Percentiles rank a stretch among this genome's conserved stretches.
Conservation (phyloP, 1,284 basidiomycete genomes). For the Entoloma clypeatum region DNA sequence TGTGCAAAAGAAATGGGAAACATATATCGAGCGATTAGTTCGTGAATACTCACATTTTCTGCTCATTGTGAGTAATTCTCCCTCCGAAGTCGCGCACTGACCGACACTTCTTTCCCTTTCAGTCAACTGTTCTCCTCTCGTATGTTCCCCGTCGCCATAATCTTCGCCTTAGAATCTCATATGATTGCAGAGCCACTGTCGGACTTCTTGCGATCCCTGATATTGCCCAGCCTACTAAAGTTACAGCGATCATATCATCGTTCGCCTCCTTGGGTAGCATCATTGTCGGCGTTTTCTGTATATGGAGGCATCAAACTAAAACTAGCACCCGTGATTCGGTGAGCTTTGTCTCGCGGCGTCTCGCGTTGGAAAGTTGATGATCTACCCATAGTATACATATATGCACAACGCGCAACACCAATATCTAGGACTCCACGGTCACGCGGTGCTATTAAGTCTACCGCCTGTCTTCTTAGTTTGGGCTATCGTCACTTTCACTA, state of each 20-base stretch:
- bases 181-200: constrained; percentile 41
- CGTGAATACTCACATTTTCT: constrained; percentile 53
- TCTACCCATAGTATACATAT: constrained; percentile 41
- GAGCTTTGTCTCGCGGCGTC: constrained; percentile 14
- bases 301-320: constrained; percentile 53
- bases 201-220: constrained; percentile 44
- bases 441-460: constrained; percentile 49
- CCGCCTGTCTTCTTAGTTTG: constrained; percentile 53
- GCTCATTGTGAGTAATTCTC: constrained; percentile 39
- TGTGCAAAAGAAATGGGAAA: constrained; percentile 46
- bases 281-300: constrained; percentile 51
- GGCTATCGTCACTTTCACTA: constrained; percentile 47
- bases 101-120: constrained; percentile 4
- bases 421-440: constrained; percentile 42
- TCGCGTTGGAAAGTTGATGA: not conserved
- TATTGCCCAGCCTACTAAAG: constrained; percentile 36
- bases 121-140: constrained; percentile 59
- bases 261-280: constrained; percentile 51
- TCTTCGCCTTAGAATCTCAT: not conserved
- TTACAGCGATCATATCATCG: constrained; percentile 43
- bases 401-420: constrained; percentile 47
- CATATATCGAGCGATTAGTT: constrained; percentile 45
- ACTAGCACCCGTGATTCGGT: constrained; percentile 41
- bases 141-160: constrained; percentile 24
- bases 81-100: constrained; percentile 5